Evolutionary conservation across 2,329 filamentous ascomycete genomes (phyloP).

Genomic region (Cladophialophora immunda): DNA sequence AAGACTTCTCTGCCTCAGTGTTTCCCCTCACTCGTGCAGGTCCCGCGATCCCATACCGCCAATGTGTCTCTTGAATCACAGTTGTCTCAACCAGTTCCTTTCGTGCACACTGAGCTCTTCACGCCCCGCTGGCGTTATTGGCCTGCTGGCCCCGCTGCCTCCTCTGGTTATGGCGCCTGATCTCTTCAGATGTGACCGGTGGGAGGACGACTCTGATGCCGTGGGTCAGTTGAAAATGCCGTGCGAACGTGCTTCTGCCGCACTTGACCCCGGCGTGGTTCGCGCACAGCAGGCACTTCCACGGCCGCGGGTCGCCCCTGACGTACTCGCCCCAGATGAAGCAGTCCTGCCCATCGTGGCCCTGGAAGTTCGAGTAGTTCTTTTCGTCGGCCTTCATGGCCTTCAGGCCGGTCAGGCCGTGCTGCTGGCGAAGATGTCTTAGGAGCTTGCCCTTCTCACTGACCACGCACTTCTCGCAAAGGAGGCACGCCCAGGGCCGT

Average conservation of each 20-base stretch:
- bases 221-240: not conserved
- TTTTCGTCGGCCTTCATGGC: conserved; percentile 4
- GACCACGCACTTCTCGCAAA: conserved; percentile 3
- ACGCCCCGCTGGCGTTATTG: too few species aligned
- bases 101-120: too few species aligned
- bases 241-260: conserved; percentile 9
- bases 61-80: too few species aligned
- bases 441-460: conserved; percentile 1
- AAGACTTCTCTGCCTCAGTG: too few species aligned
- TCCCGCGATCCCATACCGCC: too few species aligned
- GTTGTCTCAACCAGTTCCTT: too few species aligned
- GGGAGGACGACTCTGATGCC: conserved; percentile 9
- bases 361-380: conserved; percentile 6
- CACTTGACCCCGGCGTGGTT: conserved; percentile 5
- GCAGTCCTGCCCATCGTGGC: conserved; percentile 20
- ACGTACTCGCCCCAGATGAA: conserved; percentile 17
- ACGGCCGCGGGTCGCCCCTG: not conserved
- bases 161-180: not conserved
- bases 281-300: conserved; percentile 21
- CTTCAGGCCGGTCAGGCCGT: not conserved
- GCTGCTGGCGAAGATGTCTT: conserved; percentile 1
- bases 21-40: too few species aligned
- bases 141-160: too few species aligned
- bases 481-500: conserved; percentile 10
- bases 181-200: not conserved